These are phyloP conservation scores for Talaromyces amestolkiae DNA, from an alignment of 2,329 filamentous ascomycete species.

Conservation along the genomic window DNA sequence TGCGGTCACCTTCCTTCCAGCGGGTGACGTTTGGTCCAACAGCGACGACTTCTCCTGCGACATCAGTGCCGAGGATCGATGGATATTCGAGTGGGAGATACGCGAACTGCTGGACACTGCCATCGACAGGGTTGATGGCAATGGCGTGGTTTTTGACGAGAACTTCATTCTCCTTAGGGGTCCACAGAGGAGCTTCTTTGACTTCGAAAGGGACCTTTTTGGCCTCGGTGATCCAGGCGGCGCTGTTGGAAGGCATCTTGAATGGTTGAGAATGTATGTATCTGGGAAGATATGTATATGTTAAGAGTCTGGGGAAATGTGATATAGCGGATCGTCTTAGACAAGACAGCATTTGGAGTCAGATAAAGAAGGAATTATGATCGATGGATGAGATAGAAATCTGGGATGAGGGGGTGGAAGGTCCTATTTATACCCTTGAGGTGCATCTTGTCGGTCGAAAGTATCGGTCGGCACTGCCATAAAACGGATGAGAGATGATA, in stretches of 20 bases:
- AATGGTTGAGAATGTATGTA: not conserved
- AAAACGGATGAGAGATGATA: not conserved
- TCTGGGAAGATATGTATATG: not conserved
- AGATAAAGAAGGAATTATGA: too few relatives aligned
- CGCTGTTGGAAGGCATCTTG: constrained; percentile 21
- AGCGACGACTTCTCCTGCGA: constrained; percentile 26
- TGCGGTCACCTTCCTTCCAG: constrained; percentile 27
- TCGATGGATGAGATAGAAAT: not conserved
- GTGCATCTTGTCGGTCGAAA: not conserved
- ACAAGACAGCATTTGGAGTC: not conserved
- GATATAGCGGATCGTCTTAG: not conserved
- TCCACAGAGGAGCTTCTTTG: constrained; percentile 1
- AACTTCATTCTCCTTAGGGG: constrained; percentile 20
- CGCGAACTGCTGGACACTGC: constrained; percentile 28
- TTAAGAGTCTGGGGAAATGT: not conserved
- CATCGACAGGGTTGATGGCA: constrained; percentile 33
- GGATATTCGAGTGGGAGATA: constrained; percentile 25
- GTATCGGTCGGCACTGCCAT: not conserved
- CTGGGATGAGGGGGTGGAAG: too few relatives aligned
- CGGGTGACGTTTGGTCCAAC: constrained; percentile 19
- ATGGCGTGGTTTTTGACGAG: constrained; percentile 25
- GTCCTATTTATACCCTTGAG: not conserved
- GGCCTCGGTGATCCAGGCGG: constrained; percentile 23
- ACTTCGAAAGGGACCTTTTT: constrained; percentile 7
- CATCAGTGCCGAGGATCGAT: constrained; percentile 27